Conservation (phyloP, 2,329 filamentous ascomycete species). For the Penicillium sp. region DNA sequence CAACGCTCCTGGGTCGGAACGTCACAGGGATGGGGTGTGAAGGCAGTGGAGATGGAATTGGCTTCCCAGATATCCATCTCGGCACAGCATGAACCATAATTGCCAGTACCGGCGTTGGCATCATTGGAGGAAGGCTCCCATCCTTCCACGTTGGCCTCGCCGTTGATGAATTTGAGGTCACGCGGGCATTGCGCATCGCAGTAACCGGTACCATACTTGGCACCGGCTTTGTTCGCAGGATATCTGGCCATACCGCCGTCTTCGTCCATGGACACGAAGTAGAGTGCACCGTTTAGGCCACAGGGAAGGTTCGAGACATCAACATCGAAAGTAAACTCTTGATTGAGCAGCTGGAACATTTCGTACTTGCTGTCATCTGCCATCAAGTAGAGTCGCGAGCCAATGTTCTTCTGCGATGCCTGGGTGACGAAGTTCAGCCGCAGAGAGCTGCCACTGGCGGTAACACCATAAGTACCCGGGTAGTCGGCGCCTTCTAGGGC, state of each 20-base stretch:
- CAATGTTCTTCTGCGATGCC: slow-evolving; percentile 34
- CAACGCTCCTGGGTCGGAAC: slow-evolving; percentile 52
- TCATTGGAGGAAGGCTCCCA: slow-evolving; percentile 55
- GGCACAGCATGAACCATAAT: slow-evolving; percentile 60
- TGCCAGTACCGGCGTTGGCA: slow-evolving; percentile 53
- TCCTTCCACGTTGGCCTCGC: slow-evolving; percentile 55
- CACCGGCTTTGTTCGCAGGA: slow-evolving; percentile 55
- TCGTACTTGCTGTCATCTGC: slow-evolving; percentile 61
- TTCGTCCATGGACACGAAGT: slow-evolving; percentile 60
- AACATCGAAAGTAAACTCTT: slow-evolving; percentile 71
- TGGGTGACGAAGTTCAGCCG: slow-evolving; percentile 50
- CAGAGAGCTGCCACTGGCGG: slow-evolving; percentile 49
- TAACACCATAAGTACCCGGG: slow-evolving; percentile 51
- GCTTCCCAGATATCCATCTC: slow-evolving; percentile 72
- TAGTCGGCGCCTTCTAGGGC: slow-evolving; percentile 59
- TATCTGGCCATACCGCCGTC: slow-evolving; percentile 58
- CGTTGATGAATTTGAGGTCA: slow-evolving; percentile 47
- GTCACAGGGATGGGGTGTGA: slow-evolving; percentile 64
- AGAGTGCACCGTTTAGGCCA: slow-evolving; percentile 69
- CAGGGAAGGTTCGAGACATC: slow-evolving; percentile 67
- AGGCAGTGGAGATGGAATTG: slow-evolving; percentile 62
- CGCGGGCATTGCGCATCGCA: slow-evolving; percentile 59
- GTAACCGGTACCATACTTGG: slow-evolving; percentile 62
- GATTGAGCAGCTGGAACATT: slow-evolving; percentile 62
- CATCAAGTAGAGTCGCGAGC: slow-evolving; percentile 64